Percentiles rank a stretch among this genome's conserved stretches.
Evolutionary conservation across 2,329 filamentous ascomycete species (phyloP).

Genomic region (Biscogniauxia mediterranea): DNA sequence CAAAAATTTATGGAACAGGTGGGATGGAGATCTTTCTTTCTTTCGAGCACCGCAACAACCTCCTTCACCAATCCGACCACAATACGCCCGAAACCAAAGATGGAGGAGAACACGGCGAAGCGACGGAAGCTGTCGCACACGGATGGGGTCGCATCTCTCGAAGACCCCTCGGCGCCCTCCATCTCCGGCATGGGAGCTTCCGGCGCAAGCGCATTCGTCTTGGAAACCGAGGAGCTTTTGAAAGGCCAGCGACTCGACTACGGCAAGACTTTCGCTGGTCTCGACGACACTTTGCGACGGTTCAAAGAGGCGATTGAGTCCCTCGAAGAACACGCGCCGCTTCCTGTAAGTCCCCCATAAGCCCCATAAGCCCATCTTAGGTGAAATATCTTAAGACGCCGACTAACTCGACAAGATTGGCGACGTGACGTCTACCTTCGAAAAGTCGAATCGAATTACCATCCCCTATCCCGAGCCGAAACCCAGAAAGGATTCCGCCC

Average conservation of each 20-base stretch:
- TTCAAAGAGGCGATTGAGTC: constrained; percentile 54
- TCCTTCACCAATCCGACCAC: not conserved
- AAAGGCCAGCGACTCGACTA: constrained; percentile 55
- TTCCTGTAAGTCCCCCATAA: constrained; percentile 43
- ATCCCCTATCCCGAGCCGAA: constrained; percentile 83
- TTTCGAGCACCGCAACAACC: not conserved
- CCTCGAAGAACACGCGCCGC: constrained; percentile 47
- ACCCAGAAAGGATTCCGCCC: constrained; percentile 72
- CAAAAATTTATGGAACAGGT: constrained; percentile 17
- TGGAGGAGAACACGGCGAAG: constrained; percentile 47
- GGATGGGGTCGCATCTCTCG: constrained; percentile 36
- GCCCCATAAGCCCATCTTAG: not conserved
- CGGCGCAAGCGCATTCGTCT: constrained; percentile 51
- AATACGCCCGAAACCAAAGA: constrained; percentile 21
- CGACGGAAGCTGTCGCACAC: constrained; percentile 48
- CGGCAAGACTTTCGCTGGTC: constrained; percentile 44
- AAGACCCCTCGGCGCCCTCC: constrained; percentile 39
- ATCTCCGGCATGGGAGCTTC: constrained; percentile 39
- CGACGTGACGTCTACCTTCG: constrained; percentile 66
- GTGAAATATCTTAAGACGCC: constrained; percentile 1
- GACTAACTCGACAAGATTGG: constrained; percentile 49
- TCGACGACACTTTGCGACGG: constrained; percentile 48
- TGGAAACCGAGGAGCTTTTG: constrained; percentile 60
- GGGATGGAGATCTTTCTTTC: constrained; percentile 11
- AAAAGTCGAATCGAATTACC: constrained; percentile 64